phyloP scores from a whole-genome alignment of 2,329 filamentous ascomycete species.

The Talaromyces amestolkiae region DNA sequence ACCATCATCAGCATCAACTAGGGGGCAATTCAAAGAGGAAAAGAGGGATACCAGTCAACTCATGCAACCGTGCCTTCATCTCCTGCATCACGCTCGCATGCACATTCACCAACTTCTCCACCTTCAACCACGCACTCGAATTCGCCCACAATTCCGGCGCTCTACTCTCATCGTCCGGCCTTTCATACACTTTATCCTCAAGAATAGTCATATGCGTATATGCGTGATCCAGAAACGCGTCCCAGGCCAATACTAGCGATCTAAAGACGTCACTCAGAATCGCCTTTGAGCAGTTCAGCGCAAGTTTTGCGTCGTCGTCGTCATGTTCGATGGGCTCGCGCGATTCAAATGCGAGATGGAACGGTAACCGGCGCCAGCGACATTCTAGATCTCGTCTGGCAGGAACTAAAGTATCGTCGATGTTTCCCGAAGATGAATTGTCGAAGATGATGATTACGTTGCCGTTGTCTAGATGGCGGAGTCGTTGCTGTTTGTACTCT shows the following conservation, averaged over 20 bases:
- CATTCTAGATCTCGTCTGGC: constrained; percentile 52
- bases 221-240: constrained; percentile 45
- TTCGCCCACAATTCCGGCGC: constrained; percentile 55
- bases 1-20: not conserved
- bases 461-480: constrained; percentile 49
- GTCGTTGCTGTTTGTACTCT: constrained; percentile 39
- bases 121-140: constrained; percentile 51
- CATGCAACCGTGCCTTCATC: constrained; percentile 43
- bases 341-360: constrained; percentile 47
- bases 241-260: constrained; percentile 46
- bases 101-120: constrained; percentile 52
- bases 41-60: constrained; percentile 33
- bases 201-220: constrained; percentile 52
- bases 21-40: no score
- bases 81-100: constrained; percentile 51
- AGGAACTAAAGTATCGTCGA: constrained; percentile 51
- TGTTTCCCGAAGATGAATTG: constrained; percentile 47
- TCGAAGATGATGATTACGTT: constrained; percentile 56
- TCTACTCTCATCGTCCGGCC: constrained; percentile 52
- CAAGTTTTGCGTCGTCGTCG: constrained; percentile 43
- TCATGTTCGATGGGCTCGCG: constrained; percentile 34
- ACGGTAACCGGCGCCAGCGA: constrained; percentile 54
- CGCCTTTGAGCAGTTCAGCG: constrained; percentile 51
- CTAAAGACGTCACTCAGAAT: constrained; percentile 52
- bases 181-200: constrained; percentile 54